phyloP scores from a whole-genome alignment of 208 protist genomes.

The Crithidia mellificae region DNA sequence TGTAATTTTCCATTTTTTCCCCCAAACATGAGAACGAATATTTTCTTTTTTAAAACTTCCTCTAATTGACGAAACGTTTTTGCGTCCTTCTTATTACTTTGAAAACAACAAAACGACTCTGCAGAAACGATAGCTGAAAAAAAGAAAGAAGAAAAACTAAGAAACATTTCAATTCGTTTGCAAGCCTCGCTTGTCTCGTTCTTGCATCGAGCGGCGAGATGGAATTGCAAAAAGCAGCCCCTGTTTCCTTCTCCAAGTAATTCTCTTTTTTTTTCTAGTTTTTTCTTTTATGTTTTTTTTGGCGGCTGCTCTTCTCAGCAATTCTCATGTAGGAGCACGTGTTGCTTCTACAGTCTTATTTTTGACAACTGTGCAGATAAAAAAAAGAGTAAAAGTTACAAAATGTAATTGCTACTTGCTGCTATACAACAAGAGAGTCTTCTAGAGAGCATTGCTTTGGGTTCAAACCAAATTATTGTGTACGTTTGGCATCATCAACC shows the following conservation, averaged over 20 bases:
- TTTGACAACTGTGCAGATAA: conserved; percentile 5
- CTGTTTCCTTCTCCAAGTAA: not conserved
- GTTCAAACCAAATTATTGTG: too few relatives aligned
- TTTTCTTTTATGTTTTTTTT: conserved; percentile 4
- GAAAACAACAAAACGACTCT: conserved; percentile 2
- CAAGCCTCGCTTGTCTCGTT: not conserved
- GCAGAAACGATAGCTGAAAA: not conserved
- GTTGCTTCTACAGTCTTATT: conserved; percentile 1
- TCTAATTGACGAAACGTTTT: not conserved
- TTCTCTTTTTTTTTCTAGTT: not conserved
- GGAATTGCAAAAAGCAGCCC: not conserved
- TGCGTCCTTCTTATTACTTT: conserved; percentile 1
- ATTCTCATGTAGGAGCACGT: not conserved
- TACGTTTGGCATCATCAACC: too few relatives aligned
- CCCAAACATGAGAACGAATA: not conserved
- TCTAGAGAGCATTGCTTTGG: too few relatives aligned
- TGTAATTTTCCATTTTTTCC: too few relatives aligned
- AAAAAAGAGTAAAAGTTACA: not conserved
- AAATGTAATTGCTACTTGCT: too few relatives aligned
- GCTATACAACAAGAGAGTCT: too few relatives aligned
- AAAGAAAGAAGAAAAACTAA: too few relatives aligned
- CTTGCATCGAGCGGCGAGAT: not conserved
- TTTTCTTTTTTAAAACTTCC: not conserved
- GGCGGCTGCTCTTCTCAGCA: not conserved
- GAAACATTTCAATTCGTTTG: conserved; percentile 5